These are phyloP conservation scores for Smittium mucronatum DNA, from an alignment of 371 early-diverging fungal species.

Conservation along the genomic window DNA sequence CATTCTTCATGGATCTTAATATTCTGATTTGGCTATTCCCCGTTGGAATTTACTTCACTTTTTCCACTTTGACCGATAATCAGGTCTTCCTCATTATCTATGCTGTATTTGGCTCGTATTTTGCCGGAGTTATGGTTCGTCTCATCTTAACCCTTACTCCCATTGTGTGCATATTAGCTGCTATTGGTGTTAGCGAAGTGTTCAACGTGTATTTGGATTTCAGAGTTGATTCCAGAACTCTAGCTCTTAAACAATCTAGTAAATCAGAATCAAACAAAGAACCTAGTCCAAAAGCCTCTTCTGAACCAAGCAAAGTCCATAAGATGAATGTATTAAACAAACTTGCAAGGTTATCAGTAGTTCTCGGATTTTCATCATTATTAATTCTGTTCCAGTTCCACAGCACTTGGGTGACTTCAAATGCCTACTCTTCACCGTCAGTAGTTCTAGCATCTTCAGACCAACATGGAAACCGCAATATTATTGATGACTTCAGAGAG, in stretches of 20 bases:
- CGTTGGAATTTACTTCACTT: constrained; percentile 92
- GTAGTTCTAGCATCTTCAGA: constrained; percentile 85
- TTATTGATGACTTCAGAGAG: constrained; percentile 99
- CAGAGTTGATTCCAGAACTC: not conserved
- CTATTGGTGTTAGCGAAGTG: constrained; percentile 75
- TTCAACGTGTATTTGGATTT: constrained; percentile 43
- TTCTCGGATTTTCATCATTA: constrained; percentile 51
- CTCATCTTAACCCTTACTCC: constrained; percentile 96
- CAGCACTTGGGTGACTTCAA: constrained; percentile 96
- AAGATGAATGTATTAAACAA: constrained; percentile 17
- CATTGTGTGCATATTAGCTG: constrained; percentile 88
- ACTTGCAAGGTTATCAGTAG: constrained; percentile 38
- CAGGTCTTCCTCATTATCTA: constrained; percentile 96
- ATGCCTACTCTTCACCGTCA: constrained; percentile 97
- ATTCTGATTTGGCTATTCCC: constrained; percentile 89
- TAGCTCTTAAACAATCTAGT: not conserved
- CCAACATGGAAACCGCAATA: constrained; percentile 74
- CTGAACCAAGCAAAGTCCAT: not conserved
- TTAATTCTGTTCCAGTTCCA: constrained; percentile 82
- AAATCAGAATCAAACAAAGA: constrained; percentile 9
- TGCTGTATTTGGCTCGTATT: constrained; percentile 88
- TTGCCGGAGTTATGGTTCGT: constrained; percentile 99
- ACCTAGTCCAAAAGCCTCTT: constrained; percentile 8
- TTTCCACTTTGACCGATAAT: constrained; percentile 79
- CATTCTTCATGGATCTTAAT: constrained; percentile 96